phyloP scores from a whole-genome alignment of 331 rosid species.

The Phaseolus coccineus region DNA sequence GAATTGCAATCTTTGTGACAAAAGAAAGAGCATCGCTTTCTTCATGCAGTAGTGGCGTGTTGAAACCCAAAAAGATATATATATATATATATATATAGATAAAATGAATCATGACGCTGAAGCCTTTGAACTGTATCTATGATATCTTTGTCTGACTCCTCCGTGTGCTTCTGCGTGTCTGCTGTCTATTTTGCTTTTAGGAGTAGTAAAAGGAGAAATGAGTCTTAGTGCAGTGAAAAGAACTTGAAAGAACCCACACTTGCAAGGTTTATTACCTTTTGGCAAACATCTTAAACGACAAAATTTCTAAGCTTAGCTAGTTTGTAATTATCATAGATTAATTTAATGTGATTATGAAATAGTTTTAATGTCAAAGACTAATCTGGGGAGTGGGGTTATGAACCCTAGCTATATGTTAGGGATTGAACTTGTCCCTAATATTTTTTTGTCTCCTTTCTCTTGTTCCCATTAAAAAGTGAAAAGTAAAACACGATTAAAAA shows the following conservation, averaged over 20 bases:
- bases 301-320: slow-evolving; percentile 31
- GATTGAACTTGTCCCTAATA: not conserved
- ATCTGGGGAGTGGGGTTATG: not conserved
- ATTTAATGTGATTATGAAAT: not conserved
- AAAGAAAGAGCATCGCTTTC: slow-evolving; percentile 40
- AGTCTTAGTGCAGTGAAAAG: slow-evolving; percentile 36
- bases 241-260: slow-evolving; percentile 41
- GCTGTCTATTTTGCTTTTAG: slow-evolving; percentile 44
- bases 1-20: slow-evolving; percentile 17
- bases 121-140: slow-evolving; percentile 34
- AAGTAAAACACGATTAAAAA: not conserved
- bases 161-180: slow-evolving; percentile 1
- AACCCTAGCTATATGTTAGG: slow-evolving; percentile 4
- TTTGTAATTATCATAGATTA: slow-evolving; percentile 39
- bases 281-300: slow-evolving; percentile 40
- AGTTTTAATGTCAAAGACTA: slow-evolving; percentile 26
- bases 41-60: slow-evolving; percentile 30
- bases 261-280: slow-evolving; percentile 31
- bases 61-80: slow-evolving; percentile 12
- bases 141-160: slow-evolving; percentile 29
- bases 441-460: not conserved
- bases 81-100: not conserved
- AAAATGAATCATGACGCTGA: slow-evolving; percentile 35
- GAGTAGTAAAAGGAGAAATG: slow-evolving; percentile 39
- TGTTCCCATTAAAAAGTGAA: slow-evolving; percentile 4